Conservation (phyloP, 2,329 filamentous ascomycete species). For the Arthrobotrys conoides region DNA sequence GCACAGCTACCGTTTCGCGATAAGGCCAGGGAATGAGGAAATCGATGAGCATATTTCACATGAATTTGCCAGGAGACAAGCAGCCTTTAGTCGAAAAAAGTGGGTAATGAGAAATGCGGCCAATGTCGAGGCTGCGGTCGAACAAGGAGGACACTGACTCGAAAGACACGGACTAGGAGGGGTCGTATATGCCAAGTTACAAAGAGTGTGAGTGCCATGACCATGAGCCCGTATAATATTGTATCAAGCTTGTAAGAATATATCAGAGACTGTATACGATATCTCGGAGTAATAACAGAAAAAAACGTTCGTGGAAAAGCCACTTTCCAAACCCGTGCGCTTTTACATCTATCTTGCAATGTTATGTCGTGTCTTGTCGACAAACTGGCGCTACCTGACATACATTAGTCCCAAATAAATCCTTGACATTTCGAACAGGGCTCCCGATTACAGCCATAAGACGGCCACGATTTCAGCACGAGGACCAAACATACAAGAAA, state of each 20-base stretch:
- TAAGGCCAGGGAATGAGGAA: constrained; percentile 57
- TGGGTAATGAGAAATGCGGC: constrained; percentile 50
- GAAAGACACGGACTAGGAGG: constrained; percentile 16
- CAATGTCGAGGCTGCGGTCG: constrained; percentile 32
- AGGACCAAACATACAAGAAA: constrained; percentile 20
- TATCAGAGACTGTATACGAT: constrained; percentile 47
- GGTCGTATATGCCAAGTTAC: constrained; percentile 26
- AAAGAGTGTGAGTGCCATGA: not conserved
- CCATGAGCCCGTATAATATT: not conserved
- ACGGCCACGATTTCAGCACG: constrained; percentile 49
- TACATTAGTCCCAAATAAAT: constrained; percentile 26
- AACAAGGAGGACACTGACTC: constrained; percentile 43
- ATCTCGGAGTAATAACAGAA: constrained; percentile 40
- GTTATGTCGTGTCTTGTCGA: too few species aligned
- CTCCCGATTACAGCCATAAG: constrained; percentile 38
- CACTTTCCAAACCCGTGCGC: not conserved
- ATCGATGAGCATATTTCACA: constrained; percentile 58
- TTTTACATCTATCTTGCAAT: too few species aligned
- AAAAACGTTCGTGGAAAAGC: not conserved
- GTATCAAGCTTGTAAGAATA: constrained; percentile 27
- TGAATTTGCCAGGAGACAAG: constrained; percentile 36
- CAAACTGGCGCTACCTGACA: constrained; percentile 21
- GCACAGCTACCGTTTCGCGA: constrained; percentile 51
- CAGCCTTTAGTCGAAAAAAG: constrained; percentile 26
- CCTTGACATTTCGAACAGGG: constrained; percentile 25